Evolutionary conservation across 768 basidiomycete genomes (phyloP), one percentile per base, ranked within the genome.

Genomic region (Crassisporium funariophilum): DNA sequence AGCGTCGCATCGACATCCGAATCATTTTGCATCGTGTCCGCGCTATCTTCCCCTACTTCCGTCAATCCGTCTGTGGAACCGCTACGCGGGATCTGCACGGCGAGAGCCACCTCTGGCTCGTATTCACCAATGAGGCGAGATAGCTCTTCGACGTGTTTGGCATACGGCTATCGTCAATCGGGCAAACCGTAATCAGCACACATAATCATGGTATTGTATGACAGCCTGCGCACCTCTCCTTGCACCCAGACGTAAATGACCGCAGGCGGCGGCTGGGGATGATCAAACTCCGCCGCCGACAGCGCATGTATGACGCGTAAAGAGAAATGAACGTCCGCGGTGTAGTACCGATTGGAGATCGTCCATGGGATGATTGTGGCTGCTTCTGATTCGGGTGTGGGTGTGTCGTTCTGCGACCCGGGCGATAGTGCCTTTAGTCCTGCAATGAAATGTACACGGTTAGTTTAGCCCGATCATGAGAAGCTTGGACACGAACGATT

Each of bases 291-390:
- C 35, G 71, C 61, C 13, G 72, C 65, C 22, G 63, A 64, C 49
- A 79, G 70, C 9, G 73, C 70, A 22, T 50, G 66, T 43, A 81
- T 61, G 13, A 75, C 68, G 44, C 75, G 74, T 9, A 75, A 68
- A 24, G 80, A 68, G 59, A 92, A 91, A 50, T 83, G 81, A 5
- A 93, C 85, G 48, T 77, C 72, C 1, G 90, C 91, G 11, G 79
- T 79, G 68, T 92, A 93, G 66, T 93, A 93, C 62, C 80, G 84
- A 71, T 91, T 91, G 41, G 68, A 66, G 50, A 91, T 86, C 33
- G 79, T 86, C 88, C 88, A 91, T 8, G 85, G 83, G 23, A 88
- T 66, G 24, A 54, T 67, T 27, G 62, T 55, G 21, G 22, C 35
- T 10, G 21, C 17, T 13, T 19, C 20, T 5, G 36, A 34, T 25